A percentile compares a stretch with the other conserved stretches of the same genome.
Evolutionary conservation across 768 basidiomycete species (phyloP).

Genomic region (Pleurotus citrinopileatus): DNA sequence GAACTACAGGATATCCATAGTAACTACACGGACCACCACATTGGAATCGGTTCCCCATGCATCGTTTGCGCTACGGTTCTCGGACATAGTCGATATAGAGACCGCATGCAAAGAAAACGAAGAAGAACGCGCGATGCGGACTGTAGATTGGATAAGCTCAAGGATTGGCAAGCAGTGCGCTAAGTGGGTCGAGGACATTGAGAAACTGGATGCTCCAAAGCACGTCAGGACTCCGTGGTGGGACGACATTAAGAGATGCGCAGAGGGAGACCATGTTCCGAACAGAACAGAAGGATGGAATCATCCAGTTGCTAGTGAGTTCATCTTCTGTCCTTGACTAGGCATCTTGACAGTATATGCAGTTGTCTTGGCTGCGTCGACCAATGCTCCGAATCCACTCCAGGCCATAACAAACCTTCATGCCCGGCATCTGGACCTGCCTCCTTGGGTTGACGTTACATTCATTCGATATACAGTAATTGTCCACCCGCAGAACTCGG

Average conservation of each 20-base stretch:
- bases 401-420: slow-evolving; percentile 78
- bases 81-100: slow-evolving; percentile 71
- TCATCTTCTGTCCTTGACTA: slow-evolving; percentile 8
- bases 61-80: slow-evolving; percentile 77
- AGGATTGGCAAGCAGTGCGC: slow-evolving; percentile 61
- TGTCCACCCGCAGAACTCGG: slow-evolving; percentile 67
- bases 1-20: slow-evolving; percentile 36
- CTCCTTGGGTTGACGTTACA: slow-evolving; percentile 77
- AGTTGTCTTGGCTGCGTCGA: slow-evolving; percentile 85
- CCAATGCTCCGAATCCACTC: slow-evolving; percentile 76
- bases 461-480: slow-evolving; percentile 74
- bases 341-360: slow-evolving; percentile 13
- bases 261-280: slow-evolving; percentile 75
- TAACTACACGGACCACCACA: slow-evolving; percentile 75
- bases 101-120: slow-evolving; percentile 75
- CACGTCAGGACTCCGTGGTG: slow-evolving; percentile 72
- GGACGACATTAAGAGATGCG: slow-evolving; percentile 78
- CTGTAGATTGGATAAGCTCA: slow-evolving; percentile 84
- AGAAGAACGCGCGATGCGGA: slow-evolving; percentile 71
- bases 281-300: slow-evolving; percentile 79
- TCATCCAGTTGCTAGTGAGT: slow-evolving; percentile 78
- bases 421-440: slow-evolving; percentile 62
- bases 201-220: slow-evolving; percentile 40
- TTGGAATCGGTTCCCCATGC: slow-evolving; percentile 68
- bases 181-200: slow-evolving; percentile 71